A percentile compares a stretch with the other conserved stretches of the same genome.
Evolutionary conservation across 306 rosid genomes (phyloP).

Genomic region (Vigna angularis): DNA sequence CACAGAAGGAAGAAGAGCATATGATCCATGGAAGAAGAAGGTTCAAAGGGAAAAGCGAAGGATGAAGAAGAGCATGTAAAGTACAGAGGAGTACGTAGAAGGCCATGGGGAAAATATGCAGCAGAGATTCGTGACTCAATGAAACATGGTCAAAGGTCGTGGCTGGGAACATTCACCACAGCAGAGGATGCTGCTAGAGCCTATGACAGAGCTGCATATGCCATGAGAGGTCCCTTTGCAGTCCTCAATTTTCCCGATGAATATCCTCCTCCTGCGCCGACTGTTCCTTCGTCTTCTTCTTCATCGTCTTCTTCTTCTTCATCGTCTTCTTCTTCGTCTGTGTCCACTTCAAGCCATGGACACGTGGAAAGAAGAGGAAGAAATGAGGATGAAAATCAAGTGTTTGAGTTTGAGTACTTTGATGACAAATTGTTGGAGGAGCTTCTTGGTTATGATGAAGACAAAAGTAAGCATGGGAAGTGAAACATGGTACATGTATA

Average conservation of each 20-base stretch:
- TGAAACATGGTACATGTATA: background rate
- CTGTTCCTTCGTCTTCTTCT: conserved; percentile 29
- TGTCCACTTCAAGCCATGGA: conserved; percentile 19
- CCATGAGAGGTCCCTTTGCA: conserved; percentile 81
- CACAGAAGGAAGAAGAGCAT: background rate
- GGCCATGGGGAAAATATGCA: conserved; percentile 91
- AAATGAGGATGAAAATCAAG: conserved; percentile 46
- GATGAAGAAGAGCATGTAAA: conserved; percentile 45
- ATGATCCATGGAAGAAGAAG: conserved; percentile 30
- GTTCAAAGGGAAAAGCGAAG: conserved; percentile 20
- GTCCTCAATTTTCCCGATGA: conserved; percentile 75
- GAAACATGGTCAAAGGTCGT: conserved; percentile 62
- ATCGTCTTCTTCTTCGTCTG: conserved; percentile 28
- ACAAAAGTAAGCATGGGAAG: conserved; percentile 45
- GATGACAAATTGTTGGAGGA: conserved; percentile 78
- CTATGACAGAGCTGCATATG: conserved; percentile 82
- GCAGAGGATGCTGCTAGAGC: conserved; percentile 95
- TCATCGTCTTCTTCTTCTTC: conserved; percentile 33
- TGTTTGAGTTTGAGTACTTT: conserved; percentile 70
- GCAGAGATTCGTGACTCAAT: conserved; percentile 84
- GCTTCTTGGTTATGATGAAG: conserved; percentile 68
- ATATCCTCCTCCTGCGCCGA: conserved; percentile 41
- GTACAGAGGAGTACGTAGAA: conserved; percentile 72
- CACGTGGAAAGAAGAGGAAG: conserved; percentile 1
- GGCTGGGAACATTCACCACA: conserved; percentile 83